These are phyloP conservation scores for Candida oleophila DNA, from an alignment of 805 yeast genomes.

Conservation along the genomic window DNA sequence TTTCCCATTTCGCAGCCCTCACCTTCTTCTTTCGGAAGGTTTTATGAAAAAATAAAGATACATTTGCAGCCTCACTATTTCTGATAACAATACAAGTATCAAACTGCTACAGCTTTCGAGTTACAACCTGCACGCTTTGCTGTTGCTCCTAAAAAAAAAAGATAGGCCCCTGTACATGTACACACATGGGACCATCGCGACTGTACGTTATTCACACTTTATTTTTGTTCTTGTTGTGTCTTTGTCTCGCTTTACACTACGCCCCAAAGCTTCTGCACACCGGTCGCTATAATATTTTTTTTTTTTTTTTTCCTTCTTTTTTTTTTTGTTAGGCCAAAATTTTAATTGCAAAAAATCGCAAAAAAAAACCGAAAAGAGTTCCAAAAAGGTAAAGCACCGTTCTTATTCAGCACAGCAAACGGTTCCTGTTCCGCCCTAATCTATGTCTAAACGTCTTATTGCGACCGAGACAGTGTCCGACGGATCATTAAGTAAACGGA, in stretches of 20 bases:
- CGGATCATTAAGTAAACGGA: not conserved
- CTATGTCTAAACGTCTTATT: constrained; percentile 2
- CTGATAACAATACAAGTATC: not conserved
- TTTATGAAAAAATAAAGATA: too few species aligned
- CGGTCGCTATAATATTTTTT: too few species aligned
- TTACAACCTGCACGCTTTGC: too few species aligned
- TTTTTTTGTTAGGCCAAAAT: not conserved
- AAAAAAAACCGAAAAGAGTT: not conserved
- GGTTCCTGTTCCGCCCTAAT: not conserved
- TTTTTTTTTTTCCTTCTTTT: too few species aligned
- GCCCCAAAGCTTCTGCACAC: too few species aligned
- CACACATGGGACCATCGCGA: too few species aligned
- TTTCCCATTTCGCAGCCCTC: not conserved
- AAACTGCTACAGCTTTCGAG: too few species aligned
- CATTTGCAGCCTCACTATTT: not conserved
- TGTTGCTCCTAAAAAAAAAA: too few species aligned
- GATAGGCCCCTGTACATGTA: too few species aligned
- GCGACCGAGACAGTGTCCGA: not conserved
- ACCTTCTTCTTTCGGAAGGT: not conserved
- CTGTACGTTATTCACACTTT: too few species aligned
- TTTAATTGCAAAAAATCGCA: not conserved
- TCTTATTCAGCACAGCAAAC: not conserved
- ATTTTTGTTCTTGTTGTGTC: too few species aligned
- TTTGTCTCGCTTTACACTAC: too few species aligned
- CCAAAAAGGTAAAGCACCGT: not conserved